These are phyloP conservation scores for Trichoderma sp. DNA, from an alignment of 2,329 filamentous ascomycete genomes.

Conservation along the genomic window DNA sequence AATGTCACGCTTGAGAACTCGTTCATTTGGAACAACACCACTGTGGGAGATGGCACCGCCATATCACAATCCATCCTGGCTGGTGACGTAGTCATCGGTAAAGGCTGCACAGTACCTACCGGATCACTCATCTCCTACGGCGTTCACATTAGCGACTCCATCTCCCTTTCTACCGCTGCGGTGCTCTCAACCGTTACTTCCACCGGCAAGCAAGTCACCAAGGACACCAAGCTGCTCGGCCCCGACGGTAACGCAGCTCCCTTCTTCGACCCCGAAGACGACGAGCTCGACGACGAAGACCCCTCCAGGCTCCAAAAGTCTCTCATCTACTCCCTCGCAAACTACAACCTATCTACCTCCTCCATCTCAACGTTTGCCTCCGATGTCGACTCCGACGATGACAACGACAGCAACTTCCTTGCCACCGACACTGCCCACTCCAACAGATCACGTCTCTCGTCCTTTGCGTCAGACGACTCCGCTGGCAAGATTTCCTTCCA, in stretches of 20 bases:
- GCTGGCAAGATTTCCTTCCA: conserved; percentile 65
- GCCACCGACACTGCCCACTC: conserved; percentile 34
- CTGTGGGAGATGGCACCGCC: conserved; percentile 70
- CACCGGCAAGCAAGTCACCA: conserved; percentile 37
- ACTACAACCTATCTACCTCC: conserved; percentile 52
- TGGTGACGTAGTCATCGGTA: conserved; percentile 67
- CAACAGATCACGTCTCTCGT: conserved; percentile 64
- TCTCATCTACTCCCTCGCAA: conserved; percentile 53
- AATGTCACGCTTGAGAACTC: conserved; percentile 76
- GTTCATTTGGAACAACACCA: conserved; percentile 83
- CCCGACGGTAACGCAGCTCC: conserved; percentile 48
- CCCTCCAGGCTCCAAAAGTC: conserved; percentile 52
- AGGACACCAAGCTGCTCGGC: conserved; percentile 49
- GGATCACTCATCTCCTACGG: conserved; percentile 79
- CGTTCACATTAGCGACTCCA: conserved; percentile 65
- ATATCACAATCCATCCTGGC: conserved; percentile 75
- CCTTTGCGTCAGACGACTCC: conserved; percentile 71
- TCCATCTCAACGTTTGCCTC: conserved; percentile 62
- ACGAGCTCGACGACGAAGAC: conserved; percentile 50
- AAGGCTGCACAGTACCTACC: conserved; percentile 62
- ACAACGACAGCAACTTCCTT: conserved; percentile 62
- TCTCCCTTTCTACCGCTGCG: conserved; percentile 40
- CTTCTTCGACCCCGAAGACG: conserved; percentile 47
- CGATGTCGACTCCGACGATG: conserved; percentile 62
- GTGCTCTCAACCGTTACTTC: conserved; percentile 37